phyloP scores from a whole-genome alignment of 495 filamentous ascomycete species.

The Achaetomiella virescens region DNA sequence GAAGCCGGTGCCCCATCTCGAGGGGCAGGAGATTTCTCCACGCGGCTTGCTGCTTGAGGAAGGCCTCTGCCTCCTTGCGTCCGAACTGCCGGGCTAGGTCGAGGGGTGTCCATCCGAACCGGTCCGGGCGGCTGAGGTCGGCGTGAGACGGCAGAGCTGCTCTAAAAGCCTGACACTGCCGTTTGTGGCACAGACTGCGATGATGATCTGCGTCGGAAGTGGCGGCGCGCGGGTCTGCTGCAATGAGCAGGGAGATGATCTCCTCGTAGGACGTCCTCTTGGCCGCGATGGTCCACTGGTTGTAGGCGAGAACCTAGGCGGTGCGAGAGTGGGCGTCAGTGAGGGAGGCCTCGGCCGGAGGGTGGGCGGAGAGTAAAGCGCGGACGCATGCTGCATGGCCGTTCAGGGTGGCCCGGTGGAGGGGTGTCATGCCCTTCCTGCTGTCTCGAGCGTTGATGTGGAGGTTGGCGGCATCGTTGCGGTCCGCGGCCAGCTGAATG shows the following conservation, averaged over 20 bases:
- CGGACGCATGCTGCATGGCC: slow-evolving; percentile 18
- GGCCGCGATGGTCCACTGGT: slow-evolving; percentile 18
- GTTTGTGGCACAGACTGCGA: slow-evolving; percentile 20
- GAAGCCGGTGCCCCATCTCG: slow-evolving; percentile 10
- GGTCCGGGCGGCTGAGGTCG: slow-evolving; percentile 17
- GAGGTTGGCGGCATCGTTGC: slow-evolving; percentile 6
- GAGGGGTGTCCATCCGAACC: slow-evolving; percentile 25
- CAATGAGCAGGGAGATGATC: slow-evolving; percentile 19
- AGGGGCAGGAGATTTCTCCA: slow-evolving; percentile 19
- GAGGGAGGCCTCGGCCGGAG: slow-evolving; percentile 9
- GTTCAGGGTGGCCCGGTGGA: slow-evolving; percentile 26
- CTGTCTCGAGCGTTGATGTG: slow-evolving; percentile 16
- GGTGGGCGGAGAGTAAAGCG: slow-evolving; percentile 9
- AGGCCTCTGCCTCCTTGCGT: slow-evolving; percentile 7
- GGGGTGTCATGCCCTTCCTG: slow-evolving; percentile 21
- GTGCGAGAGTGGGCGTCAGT: slow-evolving; percentile 7
- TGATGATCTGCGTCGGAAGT: slow-evolving; percentile 14
- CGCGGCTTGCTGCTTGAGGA: slow-evolving; percentile 18
- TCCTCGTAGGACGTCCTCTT: slow-evolving; percentile 11
- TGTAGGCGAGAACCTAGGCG: slow-evolving; percentile 19
- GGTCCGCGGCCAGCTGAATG: neutral
- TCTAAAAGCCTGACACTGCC: slow-evolving; percentile 14
- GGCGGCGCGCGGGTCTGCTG: slow-evolving; percentile 2
- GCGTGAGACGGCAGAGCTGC: slow-evolving; percentile 13
- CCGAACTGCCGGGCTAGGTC: slow-evolving; percentile 16